Conservation (phyloP, 2,329 filamentous ascomycete genomes). For the Coleophoma cylindrospora region DNA sequence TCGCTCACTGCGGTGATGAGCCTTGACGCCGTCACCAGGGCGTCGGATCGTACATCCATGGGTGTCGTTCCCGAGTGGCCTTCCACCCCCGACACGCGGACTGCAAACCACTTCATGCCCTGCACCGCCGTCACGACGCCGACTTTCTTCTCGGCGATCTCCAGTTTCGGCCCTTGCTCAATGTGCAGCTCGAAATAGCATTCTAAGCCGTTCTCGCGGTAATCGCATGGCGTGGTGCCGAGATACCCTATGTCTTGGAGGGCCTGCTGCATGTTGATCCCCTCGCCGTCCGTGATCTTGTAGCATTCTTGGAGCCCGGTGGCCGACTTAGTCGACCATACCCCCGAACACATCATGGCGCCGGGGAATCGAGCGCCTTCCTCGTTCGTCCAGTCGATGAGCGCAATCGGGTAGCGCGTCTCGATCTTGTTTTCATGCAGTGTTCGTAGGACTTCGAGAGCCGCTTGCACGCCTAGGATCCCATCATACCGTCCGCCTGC, state of each 20-base stretch:
- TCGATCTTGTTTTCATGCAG: conserved; percentile 62
- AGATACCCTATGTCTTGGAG: conserved; percentile 66
- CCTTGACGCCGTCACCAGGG: conserved; percentile 43
- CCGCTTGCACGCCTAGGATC: conserved; percentile 68
- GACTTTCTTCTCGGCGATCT: conserved; percentile 55
- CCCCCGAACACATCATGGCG: conserved; percentile 68
- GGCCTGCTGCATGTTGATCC: conserved; percentile 12
- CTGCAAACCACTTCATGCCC: conserved; percentile 57
- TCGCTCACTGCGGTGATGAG: conserved; percentile 16
- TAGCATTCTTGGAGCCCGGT: conserved; percentile 51
- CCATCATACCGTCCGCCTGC: conserved; percentile 61
- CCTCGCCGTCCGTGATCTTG: conserved; percentile 43
- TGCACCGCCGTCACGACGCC: conserved; percentile 69
- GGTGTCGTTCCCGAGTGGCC: conserved; percentile 22
- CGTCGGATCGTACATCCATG: conserved; percentile 58
- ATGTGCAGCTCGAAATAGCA: conserved; percentile 74
- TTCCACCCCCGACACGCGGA: conserved; percentile 47
- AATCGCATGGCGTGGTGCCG: conserved; percentile 50
- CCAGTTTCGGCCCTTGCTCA: conserved; percentile 70
- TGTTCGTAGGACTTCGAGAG: conserved; percentile 64
- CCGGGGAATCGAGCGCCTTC: conserved; percentile 76
- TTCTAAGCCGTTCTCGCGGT: conserved; percentile 56
- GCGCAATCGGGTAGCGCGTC: conserved; percentile 61
- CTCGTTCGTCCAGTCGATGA: conserved; percentile 39
- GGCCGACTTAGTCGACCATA: conserved; percentile 65